Percentiles rank a stretch among this genome's conserved stretches.
phyloP scores from a whole-genome alignment of 2,329 filamentous ascomycete genomes.

The Ustilaginoidea virens region DNA sequence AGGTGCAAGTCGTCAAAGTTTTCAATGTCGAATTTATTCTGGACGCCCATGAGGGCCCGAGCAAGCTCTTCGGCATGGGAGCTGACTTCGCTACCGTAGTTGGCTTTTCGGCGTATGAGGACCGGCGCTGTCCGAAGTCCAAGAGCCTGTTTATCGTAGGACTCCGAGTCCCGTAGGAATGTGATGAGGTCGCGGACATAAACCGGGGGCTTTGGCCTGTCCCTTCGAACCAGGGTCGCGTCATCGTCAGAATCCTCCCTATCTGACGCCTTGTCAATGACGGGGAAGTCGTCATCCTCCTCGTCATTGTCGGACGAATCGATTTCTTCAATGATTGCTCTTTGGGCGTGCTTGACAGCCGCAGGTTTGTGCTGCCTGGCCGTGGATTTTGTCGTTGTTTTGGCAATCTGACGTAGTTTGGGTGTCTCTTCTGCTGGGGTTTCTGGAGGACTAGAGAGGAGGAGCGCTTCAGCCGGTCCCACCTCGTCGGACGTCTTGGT shows the following conservation, averaged over 20 bases:
- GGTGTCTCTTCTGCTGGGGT: constrained; percentile 6
- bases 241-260: constrained; percentile 88
- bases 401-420: background rate
- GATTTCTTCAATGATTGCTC: constrained; percentile 50
- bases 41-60: constrained; percentile 58
- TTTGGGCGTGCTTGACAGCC: constrained; percentile 16
- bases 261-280: constrained; percentile 79
- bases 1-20: constrained; percentile 61
- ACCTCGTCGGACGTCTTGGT: constrained; percentile 44
- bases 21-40: constrained; percentile 73
- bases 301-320: constrained; percentile 43
- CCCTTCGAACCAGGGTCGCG: constrained; percentile 66
- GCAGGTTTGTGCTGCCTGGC: constrained; percentile 14
- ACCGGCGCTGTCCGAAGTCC: constrained; percentile 61
- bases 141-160: constrained; percentile 70
- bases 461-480: constrained; percentile 40
- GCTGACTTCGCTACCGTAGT: constrained; percentile 74
- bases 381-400: background rate
- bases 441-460: constrained; percentile 7
- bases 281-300: constrained; percentile 37
- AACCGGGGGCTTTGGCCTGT: constrained; percentile 73
- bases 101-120: constrained; percentile 76
- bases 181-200: constrained; percentile 76
- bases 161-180: constrained; percentile 67
- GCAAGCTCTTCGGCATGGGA: constrained; percentile 75